Conservation (phyloP, 2,329 filamentous ascomycete genomes). For the Botrytis hyacinthi region DNA sequence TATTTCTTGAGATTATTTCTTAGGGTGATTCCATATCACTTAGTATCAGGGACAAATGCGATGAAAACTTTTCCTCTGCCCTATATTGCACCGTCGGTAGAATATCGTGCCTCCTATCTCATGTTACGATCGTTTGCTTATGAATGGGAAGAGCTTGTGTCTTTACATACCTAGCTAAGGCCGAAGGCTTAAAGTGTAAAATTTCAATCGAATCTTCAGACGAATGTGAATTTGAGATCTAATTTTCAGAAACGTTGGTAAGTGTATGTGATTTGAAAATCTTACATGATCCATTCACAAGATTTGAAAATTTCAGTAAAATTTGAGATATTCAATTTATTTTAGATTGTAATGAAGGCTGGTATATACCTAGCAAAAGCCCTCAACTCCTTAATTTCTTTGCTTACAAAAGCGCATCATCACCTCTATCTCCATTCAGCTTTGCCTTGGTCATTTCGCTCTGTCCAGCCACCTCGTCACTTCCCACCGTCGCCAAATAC, state of each 20-base stretch:
- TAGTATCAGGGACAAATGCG: background rate
- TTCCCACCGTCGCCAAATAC: constrained; percentile 26
- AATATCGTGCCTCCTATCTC: background rate
- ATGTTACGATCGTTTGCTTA: background rate
- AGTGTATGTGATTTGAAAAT: background rate
- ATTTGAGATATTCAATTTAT: background rate
- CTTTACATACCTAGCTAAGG: too few relatives aligned
- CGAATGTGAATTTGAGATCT: background rate
- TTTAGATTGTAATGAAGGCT: background rate
- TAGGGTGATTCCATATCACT: background rate
- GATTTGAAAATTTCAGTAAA: background rate
- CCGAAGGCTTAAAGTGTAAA: too few relatives aligned
- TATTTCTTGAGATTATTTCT: too few relatives aligned
- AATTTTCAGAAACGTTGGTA: too few relatives aligned
- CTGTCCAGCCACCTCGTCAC: constrained; percentile 4
- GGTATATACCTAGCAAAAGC: background rate
- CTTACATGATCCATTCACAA: background rate
- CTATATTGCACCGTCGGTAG: background rate
- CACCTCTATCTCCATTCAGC: constrained; percentile 27
- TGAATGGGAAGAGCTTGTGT: too few relatives aligned
- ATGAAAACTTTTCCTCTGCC: background rate
- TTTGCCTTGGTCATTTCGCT: constrained; percentile 17
- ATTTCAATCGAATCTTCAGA: background rate
- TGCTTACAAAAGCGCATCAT: constrained; percentile 25
- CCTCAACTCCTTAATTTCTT: background rate